Percentiles rank a stretch among this genome's conserved stretches.
These are phyloP conservation scores for Chalciporus chontae DNA, from an alignment of 768 basidiomycete species.

Conservation along the genomic window DNA sequence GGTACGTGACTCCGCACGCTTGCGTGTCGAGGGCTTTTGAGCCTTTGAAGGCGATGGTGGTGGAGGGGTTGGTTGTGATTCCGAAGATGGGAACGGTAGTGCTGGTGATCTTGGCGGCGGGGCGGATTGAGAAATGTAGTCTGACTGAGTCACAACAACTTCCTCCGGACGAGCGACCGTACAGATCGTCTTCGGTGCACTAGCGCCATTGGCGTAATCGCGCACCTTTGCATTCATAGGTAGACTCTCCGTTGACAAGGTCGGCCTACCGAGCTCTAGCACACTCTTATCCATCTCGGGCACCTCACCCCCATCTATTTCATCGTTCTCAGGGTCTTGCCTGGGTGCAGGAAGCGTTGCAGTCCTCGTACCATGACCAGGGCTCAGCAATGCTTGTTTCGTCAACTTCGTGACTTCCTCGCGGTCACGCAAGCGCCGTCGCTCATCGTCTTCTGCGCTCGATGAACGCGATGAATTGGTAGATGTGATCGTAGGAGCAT, in stretches of 20 bases:
- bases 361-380: conserved; percentile 23
- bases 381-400: conserved; percentile 20
- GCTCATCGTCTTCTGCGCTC: conserved; percentile 20
- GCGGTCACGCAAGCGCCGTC: conserved; percentile 6
- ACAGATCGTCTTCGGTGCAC: conserved; percentile 4
- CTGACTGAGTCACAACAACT: conserved; percentile 1
- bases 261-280: conserved; percentile 70
- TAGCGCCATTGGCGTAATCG: conserved; percentile 3
- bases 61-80: conserved; percentile 24
- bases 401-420: conserved; percentile 22
- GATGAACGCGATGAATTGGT: conserved; percentile 19
- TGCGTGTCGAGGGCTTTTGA: conserved; percentile 35
- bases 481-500: conserved; percentile 18
- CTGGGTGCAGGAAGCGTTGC: conserved; percentile 32
- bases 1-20: conserved; percentile 22
- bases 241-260: conserved; percentile 70
- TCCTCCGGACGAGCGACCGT: background rate
- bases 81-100: conserved; percentile 15
- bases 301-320: background rate
- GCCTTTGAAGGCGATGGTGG: conserved; percentile 24
- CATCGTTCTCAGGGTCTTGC: conserved; percentile 2
- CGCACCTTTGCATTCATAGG: conserved; percentile 23
- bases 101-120: background rate
- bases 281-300: conserved; percentile 71
- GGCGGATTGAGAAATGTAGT: conserved; percentile 1